These are phyloP conservation scores for Annulohypoxylon truncatum DNA, from an alignment of 2,329 filamentous ascomycete species.

Conservation along the genomic window DNA sequence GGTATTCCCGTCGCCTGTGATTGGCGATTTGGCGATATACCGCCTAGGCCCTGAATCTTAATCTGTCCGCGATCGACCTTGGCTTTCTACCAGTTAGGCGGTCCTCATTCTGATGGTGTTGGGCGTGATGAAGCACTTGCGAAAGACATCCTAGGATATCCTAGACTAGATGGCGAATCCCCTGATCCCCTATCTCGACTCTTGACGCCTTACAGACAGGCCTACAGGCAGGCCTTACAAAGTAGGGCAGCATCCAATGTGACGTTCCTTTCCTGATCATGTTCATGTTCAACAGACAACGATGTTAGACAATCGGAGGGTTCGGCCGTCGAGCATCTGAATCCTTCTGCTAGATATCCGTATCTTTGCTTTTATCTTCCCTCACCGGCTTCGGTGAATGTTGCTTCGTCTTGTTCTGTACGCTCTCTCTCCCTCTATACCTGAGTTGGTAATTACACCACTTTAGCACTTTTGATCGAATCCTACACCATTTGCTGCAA, in stretches of 20 bases:
- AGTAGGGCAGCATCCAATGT: slow-evolving; percentile 12
- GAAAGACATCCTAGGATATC: not conserved
- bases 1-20: slow-evolving; percentile 16
- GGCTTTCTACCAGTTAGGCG: slow-evolving; percentile 26
- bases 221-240: not conserved
- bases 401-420: slow-evolving; percentile 11
- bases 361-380: not conserved
- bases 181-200: slow-evolving; percentile 29
- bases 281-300: not conserved
- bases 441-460: not conserved
- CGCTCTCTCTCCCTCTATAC: slow-evolving; percentile 10
- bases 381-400: not conserved
- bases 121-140: not conserved
- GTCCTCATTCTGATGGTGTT: slow-evolving; percentile 25
- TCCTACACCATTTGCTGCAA: not conserved
- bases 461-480: not conserved
- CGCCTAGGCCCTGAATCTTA: slow-evolving; percentile 26
- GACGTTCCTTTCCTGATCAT: slow-evolving; percentile 24
- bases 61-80: slow-evolving; percentile 31
- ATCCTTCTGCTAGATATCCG: slow-evolving; percentile 12
- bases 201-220: slow-evolving; percentile 8
- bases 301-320: slow-evolving; percentile 5
- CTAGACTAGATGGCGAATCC: slow-evolving; percentile 2
- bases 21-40: slow-evolving; percentile 16
- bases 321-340: slow-evolving; percentile 8